phyloP scores from a whole-genome alignment of 306 rosid species.

The Delonix regia region DNA sequence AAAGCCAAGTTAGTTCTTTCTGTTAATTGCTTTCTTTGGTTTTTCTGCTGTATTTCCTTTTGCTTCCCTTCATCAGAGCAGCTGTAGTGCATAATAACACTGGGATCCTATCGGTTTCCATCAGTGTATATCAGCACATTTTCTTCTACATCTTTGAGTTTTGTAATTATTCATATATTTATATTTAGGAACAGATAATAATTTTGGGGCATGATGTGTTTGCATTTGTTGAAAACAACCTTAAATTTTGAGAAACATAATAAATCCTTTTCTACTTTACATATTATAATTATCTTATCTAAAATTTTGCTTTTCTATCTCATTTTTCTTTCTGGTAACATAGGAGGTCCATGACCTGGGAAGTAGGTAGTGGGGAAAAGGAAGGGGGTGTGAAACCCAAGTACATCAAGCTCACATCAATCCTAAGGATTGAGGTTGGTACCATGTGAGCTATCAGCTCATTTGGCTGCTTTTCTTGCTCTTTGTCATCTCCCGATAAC shows the following conservation, averaged over 20 bases:
- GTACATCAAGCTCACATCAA: background rate
- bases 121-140: too few relatives aligned
- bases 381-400: background rate
- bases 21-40: too few relatives aligned
- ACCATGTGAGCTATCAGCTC: background rate
- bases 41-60: too few relatives aligned
- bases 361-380: too few relatives aligned
- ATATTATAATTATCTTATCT: background rate
- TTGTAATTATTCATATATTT: background rate
- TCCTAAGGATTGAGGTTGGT: background rate
- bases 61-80: too few relatives aligned
- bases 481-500: conserved; percentile 6
- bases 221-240: background rate
- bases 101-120: too few relatives aligned
- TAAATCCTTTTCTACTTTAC: background rate
- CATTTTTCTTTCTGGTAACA: too few relatives aligned
- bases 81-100: too few relatives aligned
- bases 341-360: too few relatives aligned
- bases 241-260: background rate
- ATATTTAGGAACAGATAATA: background rate
- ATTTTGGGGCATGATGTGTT: background rate
- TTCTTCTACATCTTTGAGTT: background rate
- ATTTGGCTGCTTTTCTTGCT: background rate
- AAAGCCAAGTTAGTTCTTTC: too few relatives aligned
- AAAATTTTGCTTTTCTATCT: background rate